Evolutionary conservation across 1,284 basidiomycete genomes (phyloP).

Genomic region (Rhodotorula sp.): DNA sequence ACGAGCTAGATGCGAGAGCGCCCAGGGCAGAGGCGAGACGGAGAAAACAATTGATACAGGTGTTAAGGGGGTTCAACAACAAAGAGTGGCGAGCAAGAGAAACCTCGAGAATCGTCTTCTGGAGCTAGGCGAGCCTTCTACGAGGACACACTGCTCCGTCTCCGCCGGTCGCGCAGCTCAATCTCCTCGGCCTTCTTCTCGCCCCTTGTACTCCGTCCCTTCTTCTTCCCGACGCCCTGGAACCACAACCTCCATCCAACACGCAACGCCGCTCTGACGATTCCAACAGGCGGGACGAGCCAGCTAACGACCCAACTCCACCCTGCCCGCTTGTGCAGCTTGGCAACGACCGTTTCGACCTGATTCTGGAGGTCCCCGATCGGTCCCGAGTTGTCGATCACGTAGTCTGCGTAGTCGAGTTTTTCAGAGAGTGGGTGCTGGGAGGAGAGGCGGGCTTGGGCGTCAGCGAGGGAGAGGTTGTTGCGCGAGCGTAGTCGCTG

Average conservation of each 20-base stretch:
- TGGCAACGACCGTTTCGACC: constrained; percentile 64
- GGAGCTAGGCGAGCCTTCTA: background rate
- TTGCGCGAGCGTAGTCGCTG: constrained; percentile 59
- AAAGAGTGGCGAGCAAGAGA: background rate
- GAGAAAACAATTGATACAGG: background rate
- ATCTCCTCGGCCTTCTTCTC: constrained; percentile 31
- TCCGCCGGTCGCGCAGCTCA: constrained; percentile 24
- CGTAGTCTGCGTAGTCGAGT: constrained; percentile 74
- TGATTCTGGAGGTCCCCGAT: constrained; percentile 66
- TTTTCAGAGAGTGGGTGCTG: constrained; percentile 80
- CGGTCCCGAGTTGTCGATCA: constrained; percentile 85
- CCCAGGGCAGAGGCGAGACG: no score
- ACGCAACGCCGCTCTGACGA: constrained; percentile 48
- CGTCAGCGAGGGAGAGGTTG: constrained; percentile 57
- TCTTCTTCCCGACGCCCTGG: constrained; percentile 40
- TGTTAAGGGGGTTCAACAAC: background rate
- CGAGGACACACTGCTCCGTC: background rate
- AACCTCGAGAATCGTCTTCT: background rate
- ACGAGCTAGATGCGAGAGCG: background rate
- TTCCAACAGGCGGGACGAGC: constrained; percentile 74
- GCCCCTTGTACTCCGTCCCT: constrained; percentile 22
- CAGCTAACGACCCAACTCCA: constrained; percentile 70
- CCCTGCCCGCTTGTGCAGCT: constrained; percentile 61
- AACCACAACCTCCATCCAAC: constrained; percentile 42
- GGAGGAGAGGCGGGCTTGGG: constrained; percentile 68